phyloP scores from a whole-genome alignment of 2,329 filamentous ascomycete genomes.

The Penicillium oxalicum region DNA sequence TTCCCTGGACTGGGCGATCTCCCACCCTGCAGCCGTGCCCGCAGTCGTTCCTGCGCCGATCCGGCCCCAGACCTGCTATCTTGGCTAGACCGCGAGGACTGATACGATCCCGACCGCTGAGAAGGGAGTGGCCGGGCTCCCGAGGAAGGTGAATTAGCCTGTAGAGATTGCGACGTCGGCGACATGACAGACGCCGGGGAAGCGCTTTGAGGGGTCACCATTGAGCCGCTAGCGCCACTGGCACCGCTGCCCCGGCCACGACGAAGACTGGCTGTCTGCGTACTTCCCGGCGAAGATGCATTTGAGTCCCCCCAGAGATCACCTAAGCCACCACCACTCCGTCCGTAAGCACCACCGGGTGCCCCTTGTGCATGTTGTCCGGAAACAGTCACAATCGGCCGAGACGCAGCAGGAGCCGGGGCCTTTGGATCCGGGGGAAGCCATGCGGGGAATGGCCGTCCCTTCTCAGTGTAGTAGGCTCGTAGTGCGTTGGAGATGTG shows the following conservation, averaged over 20 bases:
- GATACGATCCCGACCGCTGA: conserved; percentile 69
- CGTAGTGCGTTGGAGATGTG: conserved; percentile 91
- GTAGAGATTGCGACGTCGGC: conserved; percentile 12
- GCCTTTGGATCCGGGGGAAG: conserved; percentile 84
- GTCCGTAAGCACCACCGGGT: conserved; percentile 24
- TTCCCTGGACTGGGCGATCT: conserved; percentile 29
- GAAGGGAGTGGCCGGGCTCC: conserved; percentile 60
- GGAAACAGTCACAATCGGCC: conserved; percentile 46
- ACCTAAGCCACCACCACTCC: conserved; percentile 43
- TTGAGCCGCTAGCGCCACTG: conserved; percentile 14
- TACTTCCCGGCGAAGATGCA: conserved; percentile 21
- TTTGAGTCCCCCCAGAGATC: conserved; percentile 53
- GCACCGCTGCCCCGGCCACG: conserved; percentile 28
- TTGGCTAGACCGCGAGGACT: conserved; percentile 43
- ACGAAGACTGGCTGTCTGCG: conserved; percentile 37
- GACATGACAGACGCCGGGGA: conserved; percentile 17
- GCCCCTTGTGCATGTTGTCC: conserved; percentile 26
- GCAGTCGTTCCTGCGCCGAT: conserved; percentile 71
- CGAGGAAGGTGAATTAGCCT: conserved; percentile 24
- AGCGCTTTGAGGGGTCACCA: conserved; percentile 20
- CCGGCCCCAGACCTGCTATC: conserved; percentile 19
- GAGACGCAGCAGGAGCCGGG: conserved; percentile 47
- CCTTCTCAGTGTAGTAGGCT: conserved; percentile 87
- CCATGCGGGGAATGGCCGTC: conserved; percentile 74
- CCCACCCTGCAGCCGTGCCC: conserved; percentile 67